Percentiles rank a stretch among this genome's conserved stretches.
phyloP scores from a whole-genome alignment of 208 protist genomes.

The Leishmania gerbilli region DNA sequence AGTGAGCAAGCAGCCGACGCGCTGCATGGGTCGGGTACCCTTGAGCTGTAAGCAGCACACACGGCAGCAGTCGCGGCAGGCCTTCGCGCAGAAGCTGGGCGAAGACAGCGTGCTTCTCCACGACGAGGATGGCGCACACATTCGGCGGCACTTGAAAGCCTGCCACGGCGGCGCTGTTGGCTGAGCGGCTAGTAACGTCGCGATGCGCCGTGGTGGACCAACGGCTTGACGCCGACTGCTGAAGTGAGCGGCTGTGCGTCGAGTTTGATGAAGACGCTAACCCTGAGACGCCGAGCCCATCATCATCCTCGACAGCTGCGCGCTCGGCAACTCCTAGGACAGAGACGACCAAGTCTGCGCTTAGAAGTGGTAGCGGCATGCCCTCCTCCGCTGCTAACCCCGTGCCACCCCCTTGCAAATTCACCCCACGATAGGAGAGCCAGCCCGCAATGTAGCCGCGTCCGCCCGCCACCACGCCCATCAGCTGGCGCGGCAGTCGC shows the following conservation, averaged over 20 bases:
- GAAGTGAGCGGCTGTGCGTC: background rate
- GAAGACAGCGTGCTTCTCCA: constrained; percentile 88
- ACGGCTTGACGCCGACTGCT: background rate
- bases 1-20: constrained; percentile 53
- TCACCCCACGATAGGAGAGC: constrained; percentile 45
- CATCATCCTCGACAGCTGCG: constrained; percentile 1
- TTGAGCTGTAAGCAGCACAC: constrained; percentile 78
- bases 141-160: constrained; percentile 38
- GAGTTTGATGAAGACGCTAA: background rate
- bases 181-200: background rate
- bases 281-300: background rate
- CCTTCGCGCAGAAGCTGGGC: constrained; percentile 64
- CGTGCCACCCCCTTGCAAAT: constrained; percentile 10
- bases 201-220: background rate
- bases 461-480: constrained; percentile 72
- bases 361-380: constrained; percentile 30
- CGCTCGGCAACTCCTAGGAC: background rate
- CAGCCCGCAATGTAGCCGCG: constrained; percentile 68
- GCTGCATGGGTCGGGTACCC: constrained; percentile 79
- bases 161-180: background rate
- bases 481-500: constrained; percentile 52
- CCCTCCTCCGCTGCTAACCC: constrained; percentile 12
- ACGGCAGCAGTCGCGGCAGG: constrained; percentile 56
- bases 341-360: constrained; percentile 12
- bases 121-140: constrained; percentile 74